Base-by-base conservation (phyloP, 345 rosid species). In the Heritiera fomes region DNA sequence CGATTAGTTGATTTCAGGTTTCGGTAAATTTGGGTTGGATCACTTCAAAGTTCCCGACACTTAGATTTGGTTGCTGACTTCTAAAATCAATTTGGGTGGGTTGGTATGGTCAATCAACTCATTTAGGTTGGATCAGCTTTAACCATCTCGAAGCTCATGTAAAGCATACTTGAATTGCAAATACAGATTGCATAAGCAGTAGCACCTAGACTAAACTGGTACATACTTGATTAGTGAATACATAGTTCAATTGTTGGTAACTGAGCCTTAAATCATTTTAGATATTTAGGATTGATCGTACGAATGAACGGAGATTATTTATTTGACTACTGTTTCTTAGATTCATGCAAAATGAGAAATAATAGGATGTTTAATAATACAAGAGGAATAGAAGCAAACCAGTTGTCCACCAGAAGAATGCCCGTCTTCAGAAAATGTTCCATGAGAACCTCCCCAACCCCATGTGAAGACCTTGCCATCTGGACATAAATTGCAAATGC, bases 391-490 rank as follows among this genome's bases (percentile, higher is more conserved):
- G 75, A 81, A 78, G 81, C 91, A 81, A 81, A 95, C 99, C 97
- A 96, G 81, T 86, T 94, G 99, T 78, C 98, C 99, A 13, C 94
- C 97, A 52, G 99, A 92, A 73, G 97, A 96, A 83, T 86, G 90
- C 9, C 93, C 98, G 14, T 96, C 97, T 34, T 81, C 97, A 74
- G 99, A 92, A 86, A 96, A 96, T 69, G 99, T 92, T 72, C 99
- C 98, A 12, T 88, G 88, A 56, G 97, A 89, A 75, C 99, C 99
- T 84, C 97, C 98, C 99, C 95, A 94, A 45, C 97, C 99, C 99
- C 99, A 94, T 47, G 95, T 90, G 83, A 89, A 91, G 50, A 94
- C 83, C 32, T 86, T 92, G 75, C 94, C 94, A 77, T 84, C 99
- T 93, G 87, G 64, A 77, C 20, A 15, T 61, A 52, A 78, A 71